Percentiles rank a stretch among this genome's conserved stretches.
phyloP scores from a whole-genome alignment of 371 early-diverging fungal genomes.

The Nosema muscidifuracis region DNA sequence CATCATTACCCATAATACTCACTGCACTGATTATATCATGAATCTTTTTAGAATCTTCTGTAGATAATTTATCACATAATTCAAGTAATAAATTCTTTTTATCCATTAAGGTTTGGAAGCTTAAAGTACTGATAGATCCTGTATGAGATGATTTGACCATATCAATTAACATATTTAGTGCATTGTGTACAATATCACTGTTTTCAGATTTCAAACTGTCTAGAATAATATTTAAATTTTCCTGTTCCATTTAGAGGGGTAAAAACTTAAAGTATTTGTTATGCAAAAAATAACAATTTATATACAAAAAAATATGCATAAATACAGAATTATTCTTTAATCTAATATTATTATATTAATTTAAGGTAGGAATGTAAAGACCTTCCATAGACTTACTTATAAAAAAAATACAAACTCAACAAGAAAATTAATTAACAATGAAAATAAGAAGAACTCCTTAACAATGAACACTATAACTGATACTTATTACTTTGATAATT shows the following conservation, averaged over 20 bases:
- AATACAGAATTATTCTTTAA: too few species aligned
- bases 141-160: constrained; percentile 33
- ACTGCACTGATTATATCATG: constrained; percentile 60
- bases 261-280: background rate
- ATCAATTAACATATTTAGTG: constrained; percentile 32
- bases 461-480: too few species aligned
- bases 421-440: too few species aligned
- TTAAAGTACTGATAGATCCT: constrained; percentile 25
- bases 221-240: constrained; percentile 35
- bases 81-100: constrained; percentile 11
- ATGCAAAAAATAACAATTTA: too few species aligned
- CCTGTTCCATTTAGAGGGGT: constrained; percentile 36
- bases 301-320: too few species aligned
- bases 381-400: too few species aligned
- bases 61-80: constrained; percentile 5
- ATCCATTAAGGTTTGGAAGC: constrained; percentile 35
- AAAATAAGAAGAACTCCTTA: too few species aligned
- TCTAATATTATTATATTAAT: too few species aligned
- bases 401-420: too few species aligned
- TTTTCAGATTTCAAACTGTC: constrained; percentile 31
- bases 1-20: constrained; percentile 37
- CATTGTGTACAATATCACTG: constrained; percentile 25
- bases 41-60: constrained; percentile 41
- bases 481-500: too few species aligned
- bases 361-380: too few species aligned